Evolutionary conservation across 2,329 filamentous ascomycete genomes (phyloP), one percentile per base, ranked within the genome.

Genomic region (Chaetomiaceae sp.): DNA sequence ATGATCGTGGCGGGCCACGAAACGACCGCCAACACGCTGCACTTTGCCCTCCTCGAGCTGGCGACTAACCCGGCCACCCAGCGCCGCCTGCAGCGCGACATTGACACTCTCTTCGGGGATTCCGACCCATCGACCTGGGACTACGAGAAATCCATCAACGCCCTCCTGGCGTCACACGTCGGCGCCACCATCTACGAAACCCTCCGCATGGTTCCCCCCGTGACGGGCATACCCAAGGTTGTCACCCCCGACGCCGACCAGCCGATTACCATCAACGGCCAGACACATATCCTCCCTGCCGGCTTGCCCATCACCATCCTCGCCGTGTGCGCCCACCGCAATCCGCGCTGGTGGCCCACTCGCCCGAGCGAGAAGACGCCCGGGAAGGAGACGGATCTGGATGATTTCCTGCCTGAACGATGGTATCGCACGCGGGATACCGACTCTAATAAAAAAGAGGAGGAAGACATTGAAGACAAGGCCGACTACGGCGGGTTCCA

Each of bases 161-260:
- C 78, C 8, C 76, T 94, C 55, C 80, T 89, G 60, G 81, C 78
- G 11, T 83, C 84, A 55, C 85, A 89, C 76, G 72, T 85, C 9
- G 89, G 85, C 17, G 88, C 89, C 4, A 80, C 86, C 61, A 80
- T 92, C 77, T 88, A 90, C 64, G 89, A 94, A 72, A 84, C 85
- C 34, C 75, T 94, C 49, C 83, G 89, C 11, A 64, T 91, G 38
- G 76, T 89, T 55, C 87, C 88, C 2, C 83, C 89, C 0, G 85
- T 89, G 17, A 73, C 83, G 39, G 80, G 79, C 48, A 85, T 94
- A 23, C 88, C 88, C 25, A 94, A 94, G 70, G 78, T 75, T 48
- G 78, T 81, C 4, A 64, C 69, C 3, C 66, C 70, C 2, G 63
- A 66, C 2, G 65, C 72, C 20, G 76, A 78, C 47, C 84, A 91